phyloP scores from a whole-genome alignment of 306 rosid species.

The Lathyrus aphaca region DNA sequence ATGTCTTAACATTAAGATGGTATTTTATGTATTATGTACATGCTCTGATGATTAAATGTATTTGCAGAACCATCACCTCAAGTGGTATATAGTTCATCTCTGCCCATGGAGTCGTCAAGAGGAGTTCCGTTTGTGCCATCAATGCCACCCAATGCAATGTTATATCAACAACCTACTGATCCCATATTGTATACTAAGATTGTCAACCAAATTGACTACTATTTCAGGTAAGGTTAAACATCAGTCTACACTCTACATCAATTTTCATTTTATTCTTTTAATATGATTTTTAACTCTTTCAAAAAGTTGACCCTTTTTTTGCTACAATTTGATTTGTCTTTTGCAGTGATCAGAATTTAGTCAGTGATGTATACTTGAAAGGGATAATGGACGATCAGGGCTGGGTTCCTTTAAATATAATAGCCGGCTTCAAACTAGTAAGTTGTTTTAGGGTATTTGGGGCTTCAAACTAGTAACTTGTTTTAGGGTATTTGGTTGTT shows the following conservation, averaged over 20 bases:
- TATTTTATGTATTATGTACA: constrained; percentile 6
- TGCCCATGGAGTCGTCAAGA: constrained; percentile 55
- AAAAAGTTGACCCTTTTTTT: constrained; percentile 21
- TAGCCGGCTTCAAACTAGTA: constrained; percentile 85
- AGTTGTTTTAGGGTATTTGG: constrained; percentile 48
- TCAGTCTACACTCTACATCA: neutral
- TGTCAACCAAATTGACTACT: constrained; percentile 82
- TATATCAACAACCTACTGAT: constrained; percentile 49
- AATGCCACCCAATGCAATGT: constrained; percentile 51
- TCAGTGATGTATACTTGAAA: constrained; percentile 76
- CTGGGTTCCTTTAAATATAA: constrained; percentile 75
- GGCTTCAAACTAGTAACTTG: constrained; percentile 82
- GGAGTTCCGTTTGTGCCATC: constrained; percentile 58
- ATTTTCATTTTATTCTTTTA: constrained; percentile 19
- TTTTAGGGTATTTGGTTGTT: constrained; percentile 32
- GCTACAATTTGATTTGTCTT: constrained; percentile 39
- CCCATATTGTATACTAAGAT: constrained; percentile 62
- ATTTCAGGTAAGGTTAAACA: constrained; percentile 70
- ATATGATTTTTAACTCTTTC: constrained; percentile 17
- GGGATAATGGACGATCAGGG: constrained; percentile 85
- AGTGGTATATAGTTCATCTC: constrained; percentile 57
- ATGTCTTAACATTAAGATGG: neutral
- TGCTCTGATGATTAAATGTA: constrained; percentile 36
- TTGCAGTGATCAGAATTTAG: constrained; percentile 78
- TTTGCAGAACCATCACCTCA: constrained; percentile 61